Evolutionary conservation across 495 filamentous ascomycete genomes (phyloP), one percentile per base, ranked within the genome.

Genomic region (Pyrenula massariospora): DNA sequence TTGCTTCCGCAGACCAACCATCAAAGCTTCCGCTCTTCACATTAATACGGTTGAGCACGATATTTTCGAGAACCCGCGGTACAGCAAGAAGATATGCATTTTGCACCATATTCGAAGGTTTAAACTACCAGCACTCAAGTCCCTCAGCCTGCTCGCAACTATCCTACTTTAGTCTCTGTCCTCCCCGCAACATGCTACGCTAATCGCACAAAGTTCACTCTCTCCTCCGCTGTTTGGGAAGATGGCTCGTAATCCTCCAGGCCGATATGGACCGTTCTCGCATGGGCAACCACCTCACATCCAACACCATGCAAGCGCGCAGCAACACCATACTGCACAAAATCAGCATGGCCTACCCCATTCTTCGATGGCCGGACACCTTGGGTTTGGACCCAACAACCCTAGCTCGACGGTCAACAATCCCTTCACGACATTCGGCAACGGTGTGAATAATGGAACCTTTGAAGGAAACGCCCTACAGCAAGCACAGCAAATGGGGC

Each of bases 321-420:
- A 60, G 54, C 68, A 72, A 31, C 72, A 77, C 42, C 73, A 73
- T 49, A 75, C 78, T 58, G 68, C 72, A 51, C 78, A 78, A 62
- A 77, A 80, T 55, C 73, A 75, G 57, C 67, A 69, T 48, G 63
- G 72, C 21, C 73, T 86, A 20, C 83, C 83, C 48, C 79, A 80
- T 56, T 81, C 81, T 56, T 79, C 77, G 24, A 73, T 84, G 25
- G 76, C 74, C 54, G 70, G 72, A 56, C 81, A 85, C 59, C 81
- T 81, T 52, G 72, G 72, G 49, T 86, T 85, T 66, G 76, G 75
- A 24, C 63, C 68, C 48, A 73, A 67, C 48, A 85, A 84, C 63
- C 76, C 81, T 42, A 85, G 82, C 62, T 79, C 78, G 52, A 86
- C 79, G 66, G 78, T 80, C 60, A 87, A 84, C 59, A 5, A 5